Percentiles rank a stretch among this genome's conserved stretches.
These are phyloP conservation scores for Schizochytrium sp. DNA, from an alignment of 108 stramenopile species.

Conservation along the genomic window DNA sequence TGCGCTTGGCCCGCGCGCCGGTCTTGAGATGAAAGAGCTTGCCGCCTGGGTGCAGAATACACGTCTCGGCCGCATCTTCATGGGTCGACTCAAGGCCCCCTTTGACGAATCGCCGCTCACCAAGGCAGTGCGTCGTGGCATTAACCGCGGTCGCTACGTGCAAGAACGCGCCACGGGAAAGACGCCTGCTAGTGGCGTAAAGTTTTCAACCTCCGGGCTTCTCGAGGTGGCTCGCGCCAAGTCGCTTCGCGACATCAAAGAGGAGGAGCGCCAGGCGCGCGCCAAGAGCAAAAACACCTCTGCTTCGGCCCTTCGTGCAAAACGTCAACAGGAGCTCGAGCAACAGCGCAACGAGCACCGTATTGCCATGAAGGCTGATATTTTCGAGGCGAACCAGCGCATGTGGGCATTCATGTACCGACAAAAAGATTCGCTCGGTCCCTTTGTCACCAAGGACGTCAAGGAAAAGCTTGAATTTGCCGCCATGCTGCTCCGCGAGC, in stretches of 20 bases:
- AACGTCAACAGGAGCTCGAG: neutral
- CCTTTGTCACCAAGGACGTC: neutral
- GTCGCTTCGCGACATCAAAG: neutral
- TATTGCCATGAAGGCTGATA: neutral
- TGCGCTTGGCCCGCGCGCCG: neutral
- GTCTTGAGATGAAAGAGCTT: neutral
- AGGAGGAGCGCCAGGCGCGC: neutral
- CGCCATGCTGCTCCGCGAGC: neutral
- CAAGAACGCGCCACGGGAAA: neutral
- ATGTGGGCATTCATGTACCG: neutral
- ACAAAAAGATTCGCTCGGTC: neutral
- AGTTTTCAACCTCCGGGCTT: neutral
- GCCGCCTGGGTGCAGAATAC: neutral
- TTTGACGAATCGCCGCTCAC: neutral
- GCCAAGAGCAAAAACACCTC: neutral
- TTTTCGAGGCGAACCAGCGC: neutral
- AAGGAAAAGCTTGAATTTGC: neutral
- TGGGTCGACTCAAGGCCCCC: neutral
- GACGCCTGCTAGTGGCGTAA: neutral
- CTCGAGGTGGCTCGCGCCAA: neutral
- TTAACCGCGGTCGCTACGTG: neutral
- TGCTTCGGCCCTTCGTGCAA: neutral
- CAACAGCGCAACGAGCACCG: neutral
- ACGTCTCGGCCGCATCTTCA: neutral
- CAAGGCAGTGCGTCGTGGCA: neutral